Base-by-base conservation (phyloP, 1,139 yeast genomes). In the Suhomyces coccinellae region DNA sequence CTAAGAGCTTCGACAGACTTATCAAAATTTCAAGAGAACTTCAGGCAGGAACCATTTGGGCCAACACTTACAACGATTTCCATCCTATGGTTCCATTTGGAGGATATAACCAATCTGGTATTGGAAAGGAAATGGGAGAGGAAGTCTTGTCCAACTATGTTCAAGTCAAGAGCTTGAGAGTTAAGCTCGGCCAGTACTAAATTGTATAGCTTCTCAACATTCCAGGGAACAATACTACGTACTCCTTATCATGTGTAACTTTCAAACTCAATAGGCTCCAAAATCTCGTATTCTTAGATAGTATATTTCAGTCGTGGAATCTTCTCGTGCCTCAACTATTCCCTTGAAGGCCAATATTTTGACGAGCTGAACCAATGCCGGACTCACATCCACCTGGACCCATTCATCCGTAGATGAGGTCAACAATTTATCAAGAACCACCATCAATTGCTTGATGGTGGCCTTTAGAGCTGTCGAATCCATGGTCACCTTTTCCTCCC, bases 1-100 rank as follows among this genome's bases (percentile, higher is more conserved):
- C 48, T 22, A 34, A 33, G 20, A 34, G 33, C 20, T 24, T 80
- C 46, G 73, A 76, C 67, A 80, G 77, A 54, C 85, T 85, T 32
- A 49, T 58, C 36, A 55, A 58, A 33, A 63, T 61, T 20, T 49
- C 66, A 11, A 57, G 58, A 44, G 58, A 59, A 48, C 49, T 60
- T 37, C 51, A 51, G 48, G 57, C 65, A 6, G 67, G 67, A 35
- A 61, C 66, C 12, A 52, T 62, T 20, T 62, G 66, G 66, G 57
- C 59, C 43, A 62, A 62, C 52, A 61, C 64, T 29, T 62, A 57
- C 48, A 61, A 61, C 49, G 65, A 59, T 46, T 62, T 59, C 57
- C 61, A 61, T 50, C 60, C 57, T 22, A 54, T 55, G 58, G 65
- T 62, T 35, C 67, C 67, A 38, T 62, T 62, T 43, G 67, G 67